Percentiles rank a stretch among this genome's conserved stretches.
phyloP scores from a whole-genome alignment of 352 stramenopile species.

The Phytophthora vignae region DNA sequence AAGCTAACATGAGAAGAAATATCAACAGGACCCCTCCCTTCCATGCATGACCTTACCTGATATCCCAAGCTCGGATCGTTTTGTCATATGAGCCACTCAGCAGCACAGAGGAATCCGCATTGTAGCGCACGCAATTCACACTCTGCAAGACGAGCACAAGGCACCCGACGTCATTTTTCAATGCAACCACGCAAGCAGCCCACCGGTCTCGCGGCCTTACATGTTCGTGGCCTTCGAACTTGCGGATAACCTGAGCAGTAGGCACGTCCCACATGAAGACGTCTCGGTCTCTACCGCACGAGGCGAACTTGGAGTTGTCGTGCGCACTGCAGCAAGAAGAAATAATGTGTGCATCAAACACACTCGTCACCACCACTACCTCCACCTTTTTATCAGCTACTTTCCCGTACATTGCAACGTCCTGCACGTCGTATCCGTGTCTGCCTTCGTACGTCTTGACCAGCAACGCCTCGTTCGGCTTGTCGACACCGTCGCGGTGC shows the following conservation, averaged over 20 bases:
- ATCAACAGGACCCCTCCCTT: not conserved
- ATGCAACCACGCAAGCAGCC: too few relatives aligned
- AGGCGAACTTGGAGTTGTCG: slow-evolving; percentile 90
- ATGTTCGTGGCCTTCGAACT: slow-evolving; percentile 88
- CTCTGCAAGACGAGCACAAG: slow-evolving; percentile 44
- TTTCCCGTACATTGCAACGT: slow-evolving; percentile 83
- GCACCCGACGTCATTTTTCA: not conserved
- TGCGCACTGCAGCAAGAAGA: slow-evolving; percentile 52
- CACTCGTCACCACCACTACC: not conserved
- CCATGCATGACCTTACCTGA: slow-evolving; percentile 42
- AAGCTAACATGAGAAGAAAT: not conserved
- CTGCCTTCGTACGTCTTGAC: slow-evolving; percentile 88
- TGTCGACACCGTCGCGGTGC: slow-evolving; percentile 73
- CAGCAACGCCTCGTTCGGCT: slow-evolving; percentile 67
- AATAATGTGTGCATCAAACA: not conserved
- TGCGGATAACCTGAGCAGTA: slow-evolving; percentile 86
- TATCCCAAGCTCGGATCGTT: slow-evolving; percentile 82
- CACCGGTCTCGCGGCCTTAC: slow-evolving; percentile 26
- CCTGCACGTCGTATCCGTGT: slow-evolving; percentile 91
- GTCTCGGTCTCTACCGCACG: slow-evolving; percentile 85
- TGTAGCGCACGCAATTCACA: slow-evolving; percentile 89
- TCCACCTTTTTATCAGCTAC: too few relatives aligned
- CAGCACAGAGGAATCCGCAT: slow-evolving; percentile 81
- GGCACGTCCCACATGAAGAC: slow-evolving; percentile 92
- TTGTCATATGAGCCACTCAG: slow-evolving; percentile 91